Base-by-base conservation (phyloP, 192 early-diverging fungal genomes). In the Coemansia sp. region DNA sequence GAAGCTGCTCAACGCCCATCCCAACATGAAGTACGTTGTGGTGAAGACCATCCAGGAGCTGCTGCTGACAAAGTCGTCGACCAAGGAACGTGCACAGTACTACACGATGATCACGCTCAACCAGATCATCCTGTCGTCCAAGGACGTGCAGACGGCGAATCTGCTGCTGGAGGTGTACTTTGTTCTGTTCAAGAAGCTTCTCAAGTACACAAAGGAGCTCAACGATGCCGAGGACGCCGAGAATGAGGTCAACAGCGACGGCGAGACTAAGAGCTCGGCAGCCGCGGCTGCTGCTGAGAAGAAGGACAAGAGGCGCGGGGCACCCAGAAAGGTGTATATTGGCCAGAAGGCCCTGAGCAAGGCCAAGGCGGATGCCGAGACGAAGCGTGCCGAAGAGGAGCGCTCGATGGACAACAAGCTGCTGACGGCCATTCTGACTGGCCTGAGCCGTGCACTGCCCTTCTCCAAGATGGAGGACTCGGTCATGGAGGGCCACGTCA, bases 371-470 rank as follows among this genome's bases (percentile, higher is more conserved):
- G 52, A 67, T 13, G 53, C 56, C 32, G 75, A 70, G 57, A 68
- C 64, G 56, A 59, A 64, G 52, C 72, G 69, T 25, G 67, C 62
- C 2, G 72, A 58, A 7, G 75, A 67, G 27, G 80, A 72, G 50
- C 50, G 56, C 42, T 62, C 72, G 23, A 63, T 67, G 59, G 72
- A 67, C 57, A 75, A 75, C 28, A 95, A 94, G 62, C 88, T 95
- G 75, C 78, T 97, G 70, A 86, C 87, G 13, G 93, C 89, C 3
- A 76, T 97, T 19, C 69, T 99, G 38, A 96, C 94, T 0, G 96
- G 96, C 48, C 82, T 99, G 23, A 95, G 97, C 62, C 92, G 96
- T 40, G 90, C 92, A 4, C 89, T 96, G 67, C 92, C 92, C 23
- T 99, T 85, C 52, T 75, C 90, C 20, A 83, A 91, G 56, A 74